Conservation (phyloP, 2,329 filamentous ascomycete genomes). For the Fonsecaea nubica region DNA sequence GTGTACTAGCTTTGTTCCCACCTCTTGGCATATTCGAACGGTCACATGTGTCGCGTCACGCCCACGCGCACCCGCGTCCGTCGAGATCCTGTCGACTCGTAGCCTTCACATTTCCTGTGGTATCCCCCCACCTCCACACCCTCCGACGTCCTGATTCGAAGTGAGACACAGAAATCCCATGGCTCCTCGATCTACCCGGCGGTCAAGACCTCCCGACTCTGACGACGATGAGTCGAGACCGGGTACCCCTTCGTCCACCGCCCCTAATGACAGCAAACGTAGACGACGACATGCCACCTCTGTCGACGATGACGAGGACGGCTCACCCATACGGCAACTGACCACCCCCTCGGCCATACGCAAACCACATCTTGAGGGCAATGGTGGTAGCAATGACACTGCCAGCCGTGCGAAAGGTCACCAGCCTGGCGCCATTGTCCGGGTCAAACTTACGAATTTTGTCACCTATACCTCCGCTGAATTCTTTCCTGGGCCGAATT, state of each 20-base stretch:
- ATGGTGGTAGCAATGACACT: not conserved
- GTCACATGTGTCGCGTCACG: not conserved
- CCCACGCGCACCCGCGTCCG: not conserved
- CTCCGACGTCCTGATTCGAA: not conserved
- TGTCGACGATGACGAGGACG: constrained; percentile 33
- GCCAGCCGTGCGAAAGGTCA: constrained; percentile 37
- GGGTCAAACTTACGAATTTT: constrained; percentile 85
- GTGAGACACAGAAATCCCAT: constrained; percentile 12
- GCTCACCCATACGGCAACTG: not conserved
- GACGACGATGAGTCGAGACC: constrained; percentile 37
- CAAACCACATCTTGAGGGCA: constrained; percentile 3
- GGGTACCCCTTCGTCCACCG: constrained; percentile 38
- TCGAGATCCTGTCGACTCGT: not conserved
- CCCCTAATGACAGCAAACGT: constrained; percentile 39
- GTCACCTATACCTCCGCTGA: constrained; percentile 94
- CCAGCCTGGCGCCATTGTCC: constrained; percentile 83
- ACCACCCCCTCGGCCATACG: not conserved
- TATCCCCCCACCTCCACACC: not conserved
- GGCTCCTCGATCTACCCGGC: constrained; percentile 30
- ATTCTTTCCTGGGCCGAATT: constrained; percentile 85
- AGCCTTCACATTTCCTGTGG: not conserved
- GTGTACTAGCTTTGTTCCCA: no score
- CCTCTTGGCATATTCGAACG: no score
- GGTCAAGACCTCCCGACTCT: constrained; percentile 35
- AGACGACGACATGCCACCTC: constrained; percentile 26